These are phyloP conservation scores for Phytopythium litorale DNA, from an alignment of 352 stramenopile genomes.

Conservation along the genomic window DNA sequence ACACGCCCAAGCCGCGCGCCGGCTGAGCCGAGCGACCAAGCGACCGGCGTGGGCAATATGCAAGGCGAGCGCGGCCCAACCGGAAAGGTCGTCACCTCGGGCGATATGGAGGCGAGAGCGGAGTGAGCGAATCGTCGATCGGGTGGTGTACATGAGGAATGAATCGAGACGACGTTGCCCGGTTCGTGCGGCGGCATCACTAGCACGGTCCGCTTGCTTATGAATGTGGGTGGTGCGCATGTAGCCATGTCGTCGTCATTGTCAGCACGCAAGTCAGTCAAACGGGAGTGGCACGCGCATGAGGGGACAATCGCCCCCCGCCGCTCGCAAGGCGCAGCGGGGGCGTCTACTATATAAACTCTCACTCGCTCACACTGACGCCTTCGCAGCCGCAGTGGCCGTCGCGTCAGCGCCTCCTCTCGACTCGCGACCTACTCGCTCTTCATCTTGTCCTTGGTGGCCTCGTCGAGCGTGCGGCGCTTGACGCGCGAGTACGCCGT, in stretches of 20 bases:
- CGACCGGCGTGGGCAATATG: not conserved
- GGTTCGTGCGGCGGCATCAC: not conserved
- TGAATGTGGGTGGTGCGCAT: not conserved
- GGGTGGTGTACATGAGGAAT: not conserved
- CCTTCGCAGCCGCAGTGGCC: not conserved
- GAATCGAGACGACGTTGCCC: not conserved
- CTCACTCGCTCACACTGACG: not conserved
- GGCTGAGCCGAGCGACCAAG: not conserved
- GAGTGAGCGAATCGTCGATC: not conserved
- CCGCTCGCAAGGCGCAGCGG: not conserved
- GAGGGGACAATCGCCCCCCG: not conserved
- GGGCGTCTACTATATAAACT: slow-evolving; percentile 3
- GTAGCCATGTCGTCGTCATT: slow-evolving; percentile 1
- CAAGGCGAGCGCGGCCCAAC: not conserved
- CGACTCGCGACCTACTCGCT: slow-evolving; percentile 28
- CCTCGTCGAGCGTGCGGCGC: slow-evolving; percentile 51
- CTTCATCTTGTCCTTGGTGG: slow-evolving; percentile 74
- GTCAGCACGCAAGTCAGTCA: not conserved
- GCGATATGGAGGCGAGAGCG: not conserved
- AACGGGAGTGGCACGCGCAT: not conserved
- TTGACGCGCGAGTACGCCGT: slow-evolving; percentile 92
- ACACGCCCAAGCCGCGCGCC: slow-evolving; percentile 45
- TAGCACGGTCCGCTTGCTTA: not conserved
- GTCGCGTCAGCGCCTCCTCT: not conserved
- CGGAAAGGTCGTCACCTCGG: not conserved